Conservation (phyloP, 495 filamentous ascomycete genomes). For the Penicillium cataractarum region DNA sequence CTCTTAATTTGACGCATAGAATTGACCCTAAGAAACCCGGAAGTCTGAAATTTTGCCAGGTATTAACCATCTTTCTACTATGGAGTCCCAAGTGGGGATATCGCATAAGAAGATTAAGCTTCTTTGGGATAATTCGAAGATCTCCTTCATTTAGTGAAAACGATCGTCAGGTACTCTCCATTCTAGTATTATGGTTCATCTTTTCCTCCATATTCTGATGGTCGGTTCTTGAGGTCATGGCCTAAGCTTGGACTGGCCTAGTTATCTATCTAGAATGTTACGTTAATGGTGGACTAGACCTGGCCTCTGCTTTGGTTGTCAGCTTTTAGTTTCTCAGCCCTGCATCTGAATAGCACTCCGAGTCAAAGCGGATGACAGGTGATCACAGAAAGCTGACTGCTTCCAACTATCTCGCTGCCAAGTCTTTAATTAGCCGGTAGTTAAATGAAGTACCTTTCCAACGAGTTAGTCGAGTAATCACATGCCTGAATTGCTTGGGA, state of each 20-base stretch:
- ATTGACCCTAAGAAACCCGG: too few relatives aligned
- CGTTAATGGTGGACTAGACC: not conserved
- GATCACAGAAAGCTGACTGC: not conserved
- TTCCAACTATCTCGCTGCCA: not conserved
- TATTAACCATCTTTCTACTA: too few relatives aligned
- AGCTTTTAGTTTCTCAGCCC: not conserved
- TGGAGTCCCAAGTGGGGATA: not conserved
- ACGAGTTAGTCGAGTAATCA: not conserved
- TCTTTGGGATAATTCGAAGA: not conserved
- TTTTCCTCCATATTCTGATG: too few relatives aligned
- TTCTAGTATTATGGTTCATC: not conserved
- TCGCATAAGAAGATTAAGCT: not conserved
- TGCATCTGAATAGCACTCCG: not conserved
- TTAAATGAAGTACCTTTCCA: not conserved
- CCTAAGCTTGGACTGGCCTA: not conserved
- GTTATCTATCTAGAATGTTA: not conserved
- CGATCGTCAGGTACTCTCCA: not conserved
- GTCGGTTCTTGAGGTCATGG: not conserved
- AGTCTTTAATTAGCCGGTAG: not conserved
- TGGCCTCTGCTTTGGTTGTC: not conserved
- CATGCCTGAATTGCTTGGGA: not conserved
- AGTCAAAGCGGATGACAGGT: not conserved
- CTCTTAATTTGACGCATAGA: too few relatives aligned
- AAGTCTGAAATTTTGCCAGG: not conserved
- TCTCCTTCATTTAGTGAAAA: not conserved